A percentile compares a stretch with the other conserved stretches of the same genome.
Evolutionary conservation across 2,329 filamentous ascomycete species (phyloP).

Genomic region (Aureobasidium uvarum): DNA sequence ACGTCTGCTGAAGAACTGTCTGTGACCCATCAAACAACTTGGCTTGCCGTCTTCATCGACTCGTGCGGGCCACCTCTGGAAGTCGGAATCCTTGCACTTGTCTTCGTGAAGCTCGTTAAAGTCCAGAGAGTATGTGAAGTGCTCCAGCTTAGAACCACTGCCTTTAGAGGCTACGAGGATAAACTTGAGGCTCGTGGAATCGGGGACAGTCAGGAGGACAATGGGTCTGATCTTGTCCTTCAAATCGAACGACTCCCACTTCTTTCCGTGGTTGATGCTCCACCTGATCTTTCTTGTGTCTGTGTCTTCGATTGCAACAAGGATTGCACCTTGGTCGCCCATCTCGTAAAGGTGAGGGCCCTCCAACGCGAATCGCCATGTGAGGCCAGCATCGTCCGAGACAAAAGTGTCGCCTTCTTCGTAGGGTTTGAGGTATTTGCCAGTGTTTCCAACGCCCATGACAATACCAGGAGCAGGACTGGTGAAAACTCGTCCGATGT

Average conservation of each 20-base stretch:
- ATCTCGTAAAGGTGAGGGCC: conserved; percentile 95
- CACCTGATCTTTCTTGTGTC: conserved; percentile 66
- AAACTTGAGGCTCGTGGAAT: conserved; percentile 92
- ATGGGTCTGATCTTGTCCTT: conserved; percentile 67
- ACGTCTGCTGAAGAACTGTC: conserved; percentile 78
- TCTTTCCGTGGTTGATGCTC: conserved; percentile 84
- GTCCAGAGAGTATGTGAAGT: conserved; percentile 67
- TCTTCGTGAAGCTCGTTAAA: conserved; percentile 78
- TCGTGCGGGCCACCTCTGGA: conserved; percentile 86
- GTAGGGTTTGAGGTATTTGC: conserved; percentile 68
- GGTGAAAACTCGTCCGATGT: conserved; percentile 84
- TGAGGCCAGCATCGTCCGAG: conserved; percentile 85
- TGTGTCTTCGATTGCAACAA: conserved; percentile 75
- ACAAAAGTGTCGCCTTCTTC: conserved; percentile 76
- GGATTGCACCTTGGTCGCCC: conserved; percentile 84
- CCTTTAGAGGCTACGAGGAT: conserved; percentile 66
- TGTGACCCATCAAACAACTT: conserved; percentile 94
- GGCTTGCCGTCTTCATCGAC: conserved; percentile 75
- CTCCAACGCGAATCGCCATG: conserved; percentile 71
- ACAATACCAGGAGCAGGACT: conserved; percentile 90
- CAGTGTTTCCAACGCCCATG: conserved; percentile 91
- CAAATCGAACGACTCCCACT: conserved; percentile 72
- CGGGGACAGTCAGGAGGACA: conserved; percentile 81
- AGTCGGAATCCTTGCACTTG: conserved; percentile 72
- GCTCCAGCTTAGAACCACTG: conserved; percentile 53